Base-by-base conservation (phyloP, 495 filamentous ascomycete species). In the Tuber umbilicatum region DNA sequence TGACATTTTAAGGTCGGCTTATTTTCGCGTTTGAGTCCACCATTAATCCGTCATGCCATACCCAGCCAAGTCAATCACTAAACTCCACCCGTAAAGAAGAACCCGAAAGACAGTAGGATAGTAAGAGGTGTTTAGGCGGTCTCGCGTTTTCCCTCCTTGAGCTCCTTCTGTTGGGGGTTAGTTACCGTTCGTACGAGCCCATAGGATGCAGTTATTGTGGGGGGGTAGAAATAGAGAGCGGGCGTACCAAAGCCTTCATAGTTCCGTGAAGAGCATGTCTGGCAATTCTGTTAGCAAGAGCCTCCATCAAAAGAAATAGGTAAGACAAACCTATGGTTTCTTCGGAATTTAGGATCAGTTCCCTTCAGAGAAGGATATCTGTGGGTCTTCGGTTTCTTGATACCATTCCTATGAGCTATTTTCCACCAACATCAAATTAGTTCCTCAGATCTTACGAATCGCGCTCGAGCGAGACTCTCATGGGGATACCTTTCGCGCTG, bases 351-450 rank as follows among this genome's bases (percentile, higher is more conserved):
- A 84, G 95, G 93, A 88, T 99, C 95, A 83, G 94, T 97, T 84
- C 95, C 95, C 83, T 97, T 97, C 81, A 98, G 90, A 83, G 94
- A 97, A 79, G 96, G 95, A 88, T 99, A 99, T 89, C 95, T 89
- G 87, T 94, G 89, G 85, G 95, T 98, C 89, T 97, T 98, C 69
- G 96, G 96, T 90, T 97, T 97, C 92, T 98, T 98, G 90, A 99
- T 98, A 88, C 95, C 97, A 85, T 81, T 81, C 70, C 80, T 72
- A 60, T 81, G 80, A 68, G 80, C 80, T 81, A 45, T 67, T 67
- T 55, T 42, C 31, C 69, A 21, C 74, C 70, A 75, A 75, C 68
- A 43, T 55, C 10, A 60, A 55, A 78, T 75, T 70, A 41, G 55
- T 68, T 72, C 43, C 64, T 39, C 27, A 41, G 23, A 40, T 42